phyloP scores from a whole-genome alignment of 2,329 filamentous ascomycete genomes.

The Arthrinium phaeospermum region DNA sequence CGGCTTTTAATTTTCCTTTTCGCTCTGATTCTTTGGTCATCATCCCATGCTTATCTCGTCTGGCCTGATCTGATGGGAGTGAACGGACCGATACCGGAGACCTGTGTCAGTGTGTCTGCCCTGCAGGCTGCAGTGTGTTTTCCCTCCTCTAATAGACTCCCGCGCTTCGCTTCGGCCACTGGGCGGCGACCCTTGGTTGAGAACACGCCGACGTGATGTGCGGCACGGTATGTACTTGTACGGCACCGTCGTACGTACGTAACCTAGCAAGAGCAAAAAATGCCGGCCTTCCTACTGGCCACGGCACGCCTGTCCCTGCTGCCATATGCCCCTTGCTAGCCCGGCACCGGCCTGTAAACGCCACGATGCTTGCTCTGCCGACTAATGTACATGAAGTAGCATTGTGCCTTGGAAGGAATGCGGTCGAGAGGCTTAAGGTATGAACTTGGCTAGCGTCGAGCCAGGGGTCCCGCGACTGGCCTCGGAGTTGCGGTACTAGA shows the following conservation, averaged over 20 bases:
- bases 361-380: slow-evolving; percentile 9
- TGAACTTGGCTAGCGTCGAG: neutral
- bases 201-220: neutral
- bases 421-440: neutral
- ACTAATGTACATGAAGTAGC: neutral
- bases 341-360: neutral
- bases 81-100: neutral
- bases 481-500: neutral
- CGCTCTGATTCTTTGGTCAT: neutral
- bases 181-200: neutral
- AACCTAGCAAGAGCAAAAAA: neutral
- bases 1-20: neutral
- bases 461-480: neutral
- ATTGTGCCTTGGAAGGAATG: neutral
- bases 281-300: neutral
- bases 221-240: too few species aligned
- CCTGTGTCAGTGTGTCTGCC: too few species aligned
- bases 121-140: neutral
- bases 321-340: neutral
- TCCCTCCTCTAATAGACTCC: neutral
- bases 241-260: neutral
- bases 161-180: neutral
- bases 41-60: neutral
- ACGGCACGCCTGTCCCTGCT: neutral
- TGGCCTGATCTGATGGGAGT: too few species aligned